Evolutionary conservation across 73 alveolate species (phyloP), one percentile per base, ranked within the genome.

Genomic region (Halteria grandinella): DNA sequence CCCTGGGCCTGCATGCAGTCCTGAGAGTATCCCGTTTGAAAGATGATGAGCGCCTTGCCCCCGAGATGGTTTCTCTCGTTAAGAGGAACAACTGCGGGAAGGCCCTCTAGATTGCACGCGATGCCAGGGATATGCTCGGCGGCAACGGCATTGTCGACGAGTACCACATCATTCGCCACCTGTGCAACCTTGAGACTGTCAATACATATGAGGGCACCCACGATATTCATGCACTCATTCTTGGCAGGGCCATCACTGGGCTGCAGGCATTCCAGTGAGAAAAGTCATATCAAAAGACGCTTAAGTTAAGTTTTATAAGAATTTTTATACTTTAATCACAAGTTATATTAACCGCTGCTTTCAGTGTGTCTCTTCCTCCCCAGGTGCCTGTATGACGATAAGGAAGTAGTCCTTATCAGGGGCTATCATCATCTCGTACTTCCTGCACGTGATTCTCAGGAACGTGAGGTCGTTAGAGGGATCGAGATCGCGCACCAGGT

Each of bases 401-500:
- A 96, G 85, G 76, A 91, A 83, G 90, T 81, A 95, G 54, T 93
- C 98, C 69, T 93, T 89, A 87, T 94, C 99, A 21, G 99, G 99
- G 47, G 99, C 99, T 31, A 96, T 89, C 91, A 96, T 88, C 70
- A 96, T 96, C 87, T 96, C 99, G 83, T 96, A 91, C 52, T 91
- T 94, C 62, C 91, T 95, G 64, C 98, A 92, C 21, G 91, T 72
- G 15, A 96, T 89, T 79, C 99, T 88, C 77, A 96, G 79, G 84
- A 96, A 95, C 27, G 97, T 94, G 47, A 96, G 87, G 66, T 96
- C 99, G 83, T 96, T 96, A 8, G 74, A 33, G 11, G 98, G 91
- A 36, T 92, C 98, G 33, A 92, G 54, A 51, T 91, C 95, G 57
- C 94, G 82, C 21, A 92, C 96, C 14, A 82, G 69, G 34, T 92